A percentile compares a stretch with the other conserved stretches of the same genome.
Conservation (phyloP, 768 basidiomycete genomes). For the Mycena indigotica region DNA sequence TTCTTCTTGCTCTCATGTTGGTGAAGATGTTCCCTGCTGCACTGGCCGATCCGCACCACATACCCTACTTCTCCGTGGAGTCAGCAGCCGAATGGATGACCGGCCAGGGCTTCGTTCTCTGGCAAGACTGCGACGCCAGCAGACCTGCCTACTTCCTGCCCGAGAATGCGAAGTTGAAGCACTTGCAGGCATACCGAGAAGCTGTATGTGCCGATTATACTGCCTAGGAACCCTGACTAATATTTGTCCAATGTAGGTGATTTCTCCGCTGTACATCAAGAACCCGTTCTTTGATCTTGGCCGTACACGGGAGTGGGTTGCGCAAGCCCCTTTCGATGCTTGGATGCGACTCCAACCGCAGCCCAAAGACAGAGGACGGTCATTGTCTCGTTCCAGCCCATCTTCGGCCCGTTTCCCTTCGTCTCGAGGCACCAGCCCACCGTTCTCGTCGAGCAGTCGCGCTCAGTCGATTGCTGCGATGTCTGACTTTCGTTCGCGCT, state of each 20-base stretch:
- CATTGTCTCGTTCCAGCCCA: too few species aligned
- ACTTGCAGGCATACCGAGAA: background rate
- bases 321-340: background rate
- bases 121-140: background rate
- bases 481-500: too few species aligned
- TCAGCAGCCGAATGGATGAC: background rate
- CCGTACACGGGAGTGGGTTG: background rate
- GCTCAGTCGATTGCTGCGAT: too few species aligned
- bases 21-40: background rate
- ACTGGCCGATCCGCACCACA: background rate
- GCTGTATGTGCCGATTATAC: background rate
- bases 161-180: background rate
- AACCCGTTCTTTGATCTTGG: background rate
- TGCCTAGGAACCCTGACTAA: too few species aligned
- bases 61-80: background rate
- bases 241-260: too few species aligned
- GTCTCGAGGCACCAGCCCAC: too few species aligned
- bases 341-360: background rate
- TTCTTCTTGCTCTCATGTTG: too few species aligned
- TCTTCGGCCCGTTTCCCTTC: too few species aligned
- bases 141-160: background rate
- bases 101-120: background rate
- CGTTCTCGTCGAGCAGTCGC: too few species aligned
- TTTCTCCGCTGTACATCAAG: background rate
- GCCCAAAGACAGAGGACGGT: background rate